These are phyloP conservation scores for Daldinia sp. DNA, from an alignment of 2,329 filamentous ascomycete species.

Conservation along the genomic window DNA sequence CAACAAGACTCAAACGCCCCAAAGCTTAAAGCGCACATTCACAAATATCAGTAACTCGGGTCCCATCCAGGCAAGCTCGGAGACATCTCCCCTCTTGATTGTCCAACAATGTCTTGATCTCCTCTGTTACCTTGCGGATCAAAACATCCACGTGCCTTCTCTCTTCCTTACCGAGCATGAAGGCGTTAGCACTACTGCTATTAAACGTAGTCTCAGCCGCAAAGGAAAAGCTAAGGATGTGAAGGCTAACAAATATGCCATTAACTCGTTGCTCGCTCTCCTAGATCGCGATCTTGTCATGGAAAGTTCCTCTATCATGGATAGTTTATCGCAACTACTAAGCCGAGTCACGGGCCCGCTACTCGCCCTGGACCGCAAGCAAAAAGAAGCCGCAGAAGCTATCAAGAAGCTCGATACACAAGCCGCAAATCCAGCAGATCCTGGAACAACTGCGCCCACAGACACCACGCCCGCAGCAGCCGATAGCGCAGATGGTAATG, in stretches of 20 bases:
- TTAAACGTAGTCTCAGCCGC: conserved; percentile 80
- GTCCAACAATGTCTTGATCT: conserved; percentile 94
- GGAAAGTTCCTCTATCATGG: conserved; percentile 97
- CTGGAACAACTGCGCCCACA: conserved; percentile 27
- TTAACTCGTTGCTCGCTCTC: conserved; percentile 89
- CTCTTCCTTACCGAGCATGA: conserved; percentile 98
- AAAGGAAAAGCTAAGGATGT: conserved; percentile 91
- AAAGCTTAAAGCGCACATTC: conserved; percentile 79
- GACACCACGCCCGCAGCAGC: conserved; percentile 33
- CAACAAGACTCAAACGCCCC: conserved; percentile 80
- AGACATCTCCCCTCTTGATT: conserved; percentile 93
- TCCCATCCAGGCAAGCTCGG: conserved; percentile 73
- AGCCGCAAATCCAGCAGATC: conserved; percentile 44
- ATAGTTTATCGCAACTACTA: conserved; percentile 86
- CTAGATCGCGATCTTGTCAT: conserved; percentile 95
- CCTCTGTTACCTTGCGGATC: conserved; percentile 83
- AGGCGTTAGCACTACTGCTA: conserved; percentile 73
- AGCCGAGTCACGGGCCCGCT: conserved; percentile 90
- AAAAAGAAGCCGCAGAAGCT: conserved; percentile 58
- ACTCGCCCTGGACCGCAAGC: conserved; percentile 79
- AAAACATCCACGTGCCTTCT: conserved; percentile 87
- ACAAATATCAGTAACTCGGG: conserved; percentile 66
- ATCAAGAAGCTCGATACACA: conserved; percentile 54
- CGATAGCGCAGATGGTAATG: conserved; percentile 35
- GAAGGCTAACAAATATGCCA: conserved; percentile 86